Percentiles rank a stretch among this genome's conserved stretches.
phyloP scores from a whole-genome alignment of 495 filamentous ascomycete genomes.

The Penicillium roqueforti region DNA sequence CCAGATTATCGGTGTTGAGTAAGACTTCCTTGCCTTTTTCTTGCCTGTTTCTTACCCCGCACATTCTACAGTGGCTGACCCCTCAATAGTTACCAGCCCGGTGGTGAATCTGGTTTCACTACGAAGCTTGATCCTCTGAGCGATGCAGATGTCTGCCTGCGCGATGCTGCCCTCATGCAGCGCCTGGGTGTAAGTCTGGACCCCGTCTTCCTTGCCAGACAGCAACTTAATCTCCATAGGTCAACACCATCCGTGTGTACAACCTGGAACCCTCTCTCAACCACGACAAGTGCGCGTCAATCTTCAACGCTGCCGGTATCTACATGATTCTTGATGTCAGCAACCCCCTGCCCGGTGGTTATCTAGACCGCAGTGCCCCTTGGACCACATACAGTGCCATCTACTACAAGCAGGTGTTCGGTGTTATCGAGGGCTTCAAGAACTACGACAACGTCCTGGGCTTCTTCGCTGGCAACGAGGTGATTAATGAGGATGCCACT shows the following conservation, averaged over 20 bases:
- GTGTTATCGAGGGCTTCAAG: conserved; percentile 91
- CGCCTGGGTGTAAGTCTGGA: conserved; percentile 53
- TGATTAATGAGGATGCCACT: conserved; percentile 65
- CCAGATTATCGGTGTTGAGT: conserved; percentile 85
- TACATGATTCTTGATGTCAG: conserved; percentile 81
- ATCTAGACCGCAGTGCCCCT: conserved; percentile 67
- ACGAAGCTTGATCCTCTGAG: conserved; percentile 68
- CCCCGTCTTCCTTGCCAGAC: neutral
- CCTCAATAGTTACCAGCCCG: conserved; percentile 72
- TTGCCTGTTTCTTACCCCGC: neutral
- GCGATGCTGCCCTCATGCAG: conserved; percentile 93
- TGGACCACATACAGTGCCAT: conserved; percentile 61
- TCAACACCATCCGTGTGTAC: conserved; percentile 93
- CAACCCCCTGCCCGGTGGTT: conserved; percentile 75
- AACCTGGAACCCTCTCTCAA: conserved; percentile 80
- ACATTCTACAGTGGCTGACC: conserved; percentile 13
- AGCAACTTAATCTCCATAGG: conserved; percentile 31
- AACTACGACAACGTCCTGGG: conserved; percentile 84
- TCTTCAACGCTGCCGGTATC: conserved; percentile 84
- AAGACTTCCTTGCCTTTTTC: conserved; percentile 20
- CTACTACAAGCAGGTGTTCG: conserved; percentile 83
- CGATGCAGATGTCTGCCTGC: conserved; percentile 68
- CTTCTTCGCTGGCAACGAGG: conserved; percentile 93
- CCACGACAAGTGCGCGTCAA: conserved; percentile 84
- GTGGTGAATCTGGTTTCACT: conserved; percentile 77